These are phyloP conservation scores for Musa beccarii DNA, from an alignment of 176 grass and related monocot species.

Conservation along the genomic window DNA sequence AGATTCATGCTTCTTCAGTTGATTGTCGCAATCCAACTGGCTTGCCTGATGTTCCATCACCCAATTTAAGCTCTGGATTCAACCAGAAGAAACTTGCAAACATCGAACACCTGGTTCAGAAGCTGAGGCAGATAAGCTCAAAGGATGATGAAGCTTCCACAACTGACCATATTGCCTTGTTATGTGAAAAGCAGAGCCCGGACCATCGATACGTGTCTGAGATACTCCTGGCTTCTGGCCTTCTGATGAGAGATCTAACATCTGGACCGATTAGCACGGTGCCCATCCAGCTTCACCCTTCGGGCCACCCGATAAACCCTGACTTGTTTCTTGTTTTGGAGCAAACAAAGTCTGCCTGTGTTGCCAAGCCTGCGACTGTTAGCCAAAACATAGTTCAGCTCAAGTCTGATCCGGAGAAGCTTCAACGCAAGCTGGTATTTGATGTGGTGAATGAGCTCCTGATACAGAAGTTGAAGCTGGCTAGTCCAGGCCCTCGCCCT, in stretches of 20 bases:
- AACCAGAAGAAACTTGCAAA: constrained; percentile 65
- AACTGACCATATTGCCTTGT: constrained; percentile 61
- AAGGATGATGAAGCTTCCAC: constrained; percentile 35
- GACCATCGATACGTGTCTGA: constrained; percentile 72
- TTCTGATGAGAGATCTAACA: constrained; percentile 76
- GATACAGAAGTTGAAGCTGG: constrained; percentile 55
- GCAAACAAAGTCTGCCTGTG: constrained; percentile 64
- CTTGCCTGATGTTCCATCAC: constrained; percentile 16
- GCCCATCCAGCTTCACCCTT: constrained; percentile 53
- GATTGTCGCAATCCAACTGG: constrained; percentile 18
- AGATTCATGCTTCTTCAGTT: constrained; percentile 22
- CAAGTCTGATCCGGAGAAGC: constrained; percentile 52
- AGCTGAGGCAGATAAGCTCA: constrained; percentile 49
- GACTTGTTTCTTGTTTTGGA: constrained; percentile 82
- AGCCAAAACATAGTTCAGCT: constrained; percentile 18
- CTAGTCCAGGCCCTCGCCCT: neutral
- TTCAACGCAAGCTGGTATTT: constrained; percentile 68
- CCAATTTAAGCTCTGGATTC: constrained; percentile 12
- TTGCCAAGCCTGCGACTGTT: constrained; percentile 26
- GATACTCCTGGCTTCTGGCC: constrained; percentile 80
- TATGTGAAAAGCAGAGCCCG: constrained; percentile 60
- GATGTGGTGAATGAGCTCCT: constrained; percentile 77
- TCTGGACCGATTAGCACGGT: constrained; percentile 18
- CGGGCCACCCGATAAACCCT: constrained; percentile 71
- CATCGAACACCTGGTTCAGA: constrained; percentile 62